phyloP scores from a whole-genome alignment of 2,329 filamentous ascomycete species.

The Drechslera avenae region DNA sequence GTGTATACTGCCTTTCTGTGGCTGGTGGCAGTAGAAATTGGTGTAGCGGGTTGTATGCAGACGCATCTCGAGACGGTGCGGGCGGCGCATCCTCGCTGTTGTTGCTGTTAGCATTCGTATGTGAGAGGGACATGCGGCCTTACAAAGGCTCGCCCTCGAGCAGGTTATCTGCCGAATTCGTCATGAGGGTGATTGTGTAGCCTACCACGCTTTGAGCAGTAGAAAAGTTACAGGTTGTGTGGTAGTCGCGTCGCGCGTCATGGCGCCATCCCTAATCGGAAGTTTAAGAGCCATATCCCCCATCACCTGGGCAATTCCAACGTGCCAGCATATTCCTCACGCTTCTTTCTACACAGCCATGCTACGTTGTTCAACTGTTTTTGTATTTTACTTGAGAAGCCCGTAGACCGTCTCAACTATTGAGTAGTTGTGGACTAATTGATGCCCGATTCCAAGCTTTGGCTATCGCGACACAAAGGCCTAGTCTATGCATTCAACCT shows the following conservation, averaged over 20 bases:
- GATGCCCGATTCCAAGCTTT: not conserved
- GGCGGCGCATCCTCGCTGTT: slow-evolving; percentile 37
- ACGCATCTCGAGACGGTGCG: slow-evolving; percentile 45
- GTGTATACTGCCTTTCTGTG: slow-evolving; percentile 73
- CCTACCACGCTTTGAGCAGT: not conserved
- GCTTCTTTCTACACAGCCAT: not conserved
- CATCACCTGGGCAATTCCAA: too few species aligned
- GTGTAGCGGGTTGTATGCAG: slow-evolving; percentile 73
- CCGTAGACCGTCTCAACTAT: not conserved
- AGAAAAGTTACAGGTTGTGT: slow-evolving; percentile 3
- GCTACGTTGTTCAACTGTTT: not conserved
- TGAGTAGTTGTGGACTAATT: too few species aligned
- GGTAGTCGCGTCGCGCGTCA: slow-evolving; percentile 25
- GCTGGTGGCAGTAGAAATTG: slow-evolving; percentile 74
- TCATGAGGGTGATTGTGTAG: slow-evolving; percentile 19
- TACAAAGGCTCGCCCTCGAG: slow-evolving; percentile 41
- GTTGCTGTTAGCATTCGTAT: slow-evolving; percentile 17
- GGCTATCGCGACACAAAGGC: not conserved
- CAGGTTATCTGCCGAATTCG: slow-evolving; percentile 25
- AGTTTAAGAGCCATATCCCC: slow-evolving; percentile 14
- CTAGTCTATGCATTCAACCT: not conserved
- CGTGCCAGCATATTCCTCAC: too few species aligned
- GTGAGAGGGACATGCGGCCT: not conserved
- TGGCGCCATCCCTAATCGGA: slow-evolving; percentile 25
- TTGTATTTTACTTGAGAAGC: not conserved